These are phyloP conservation scores for Salix koriyanagi DNA, from an alignment of 345 rosid species.

Conservation along the genomic window DNA sequence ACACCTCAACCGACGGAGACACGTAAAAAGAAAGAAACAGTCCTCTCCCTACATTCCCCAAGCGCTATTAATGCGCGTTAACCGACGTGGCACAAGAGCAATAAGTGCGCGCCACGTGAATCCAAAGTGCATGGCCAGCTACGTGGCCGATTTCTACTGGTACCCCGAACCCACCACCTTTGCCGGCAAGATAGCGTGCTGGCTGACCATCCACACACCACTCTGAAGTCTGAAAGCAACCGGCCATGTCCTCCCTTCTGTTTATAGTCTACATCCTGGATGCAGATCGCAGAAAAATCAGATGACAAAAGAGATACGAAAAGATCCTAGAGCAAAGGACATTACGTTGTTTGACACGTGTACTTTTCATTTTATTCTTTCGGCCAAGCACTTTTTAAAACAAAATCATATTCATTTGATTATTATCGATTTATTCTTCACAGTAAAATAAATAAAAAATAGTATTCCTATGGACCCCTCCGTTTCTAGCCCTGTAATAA, in stretches of 20 bases:
- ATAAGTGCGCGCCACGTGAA: background rate
- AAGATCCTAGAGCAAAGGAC: background rate
- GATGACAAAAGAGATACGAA: background rate
- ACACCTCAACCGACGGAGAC: constrained; percentile 16
- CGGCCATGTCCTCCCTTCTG: background rate
- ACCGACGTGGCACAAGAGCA: background rate
- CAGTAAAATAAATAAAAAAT: no score
- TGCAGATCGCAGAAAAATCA: background rate
- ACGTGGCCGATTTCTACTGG: background rate
- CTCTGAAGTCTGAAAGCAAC: background rate
- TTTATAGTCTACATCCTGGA: background rate
- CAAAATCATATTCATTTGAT: no score
- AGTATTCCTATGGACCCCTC: background rate
- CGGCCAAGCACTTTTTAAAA: no score
- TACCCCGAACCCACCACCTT: background rate
- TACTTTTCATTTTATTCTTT: background rate
- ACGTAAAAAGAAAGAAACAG: background rate
- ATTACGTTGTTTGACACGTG: constrained; percentile 11
- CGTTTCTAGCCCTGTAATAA: background rate
- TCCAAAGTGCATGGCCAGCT: background rate
- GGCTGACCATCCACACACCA: background rate
- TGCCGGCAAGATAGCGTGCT: constrained; percentile 15
- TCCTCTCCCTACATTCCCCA: background rate
- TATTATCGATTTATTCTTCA: no score
- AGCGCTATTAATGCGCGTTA: background rate